Conservation (phyloP, 1,284 basidiomycete genomes). For the Uromyces viciae-fabae region DNA sequence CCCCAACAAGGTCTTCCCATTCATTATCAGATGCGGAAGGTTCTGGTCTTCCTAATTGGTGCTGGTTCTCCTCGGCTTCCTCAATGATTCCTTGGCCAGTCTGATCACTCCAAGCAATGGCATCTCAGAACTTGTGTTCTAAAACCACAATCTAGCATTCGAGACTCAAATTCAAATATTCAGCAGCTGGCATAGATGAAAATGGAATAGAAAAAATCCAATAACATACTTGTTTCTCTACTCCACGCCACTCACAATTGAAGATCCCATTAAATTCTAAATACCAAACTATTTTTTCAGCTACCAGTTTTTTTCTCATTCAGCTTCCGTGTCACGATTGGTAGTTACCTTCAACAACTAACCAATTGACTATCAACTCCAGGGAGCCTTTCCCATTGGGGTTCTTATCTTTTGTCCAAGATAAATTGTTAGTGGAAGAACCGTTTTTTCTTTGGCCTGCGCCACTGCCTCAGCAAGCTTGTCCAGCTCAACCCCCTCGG, state of each 20-base stretch:
- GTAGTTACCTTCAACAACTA: background rate
- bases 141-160: background rate
- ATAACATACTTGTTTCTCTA: background rate
- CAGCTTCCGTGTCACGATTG: background rate
- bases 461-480: background rate
- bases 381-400: background rate
- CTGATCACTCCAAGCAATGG: background rate
- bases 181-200: no score
- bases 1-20: background rate
- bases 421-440: background rate
- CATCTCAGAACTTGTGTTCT: background rate
- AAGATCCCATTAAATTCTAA: background rate
- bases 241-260: background rate
- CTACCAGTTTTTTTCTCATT: background rate
- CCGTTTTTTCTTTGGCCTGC: background rate
- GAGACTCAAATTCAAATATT: background rate
- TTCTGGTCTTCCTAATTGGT: background rate
- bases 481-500: background rate
- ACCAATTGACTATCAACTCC: background rate
- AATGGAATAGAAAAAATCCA: no score
- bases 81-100: background rate
- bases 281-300: background rate
- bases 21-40: background rate
- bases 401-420: background rate
- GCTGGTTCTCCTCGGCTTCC: background rate